Evolutionary conservation across 768 basidiomycete species (phyloP).

Genomic region (Lyophyllum shimeji): DNA sequence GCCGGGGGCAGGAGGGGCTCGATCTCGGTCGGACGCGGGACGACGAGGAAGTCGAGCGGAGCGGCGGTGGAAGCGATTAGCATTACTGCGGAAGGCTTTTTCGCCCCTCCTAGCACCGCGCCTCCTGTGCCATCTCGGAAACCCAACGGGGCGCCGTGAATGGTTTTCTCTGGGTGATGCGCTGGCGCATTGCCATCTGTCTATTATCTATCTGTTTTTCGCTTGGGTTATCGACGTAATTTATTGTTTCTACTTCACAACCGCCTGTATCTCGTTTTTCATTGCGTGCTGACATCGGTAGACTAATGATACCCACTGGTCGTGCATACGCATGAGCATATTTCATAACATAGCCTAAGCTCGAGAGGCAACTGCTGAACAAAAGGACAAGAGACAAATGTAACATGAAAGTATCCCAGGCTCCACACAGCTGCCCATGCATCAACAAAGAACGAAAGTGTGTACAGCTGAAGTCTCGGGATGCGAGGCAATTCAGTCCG

Average conservation of each 20-base stretch:
- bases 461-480: neutral
- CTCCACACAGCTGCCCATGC: neutral
- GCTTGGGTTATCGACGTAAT: neutral
- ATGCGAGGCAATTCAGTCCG: neutral
- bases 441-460: neutral
- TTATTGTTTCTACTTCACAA: neutral
- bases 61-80: slow-evolving; percentile 76
- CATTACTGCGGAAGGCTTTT: slow-evolving; percentile 78
- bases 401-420: neutral
- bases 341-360: neutral
- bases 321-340: neutral
- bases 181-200: neutral
- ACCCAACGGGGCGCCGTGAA: neutral
- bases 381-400: neutral
- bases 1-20: slow-evolving; percentile 48
- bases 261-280: neutral
- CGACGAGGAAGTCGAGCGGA: slow-evolving; percentile 61
- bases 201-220: neutral
- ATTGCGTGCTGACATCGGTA: neutral
- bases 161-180: neutral
- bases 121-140: slow-evolving; percentile 31
- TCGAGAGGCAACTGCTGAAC: neutral
- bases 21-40: slow-evolving; percentile 65
- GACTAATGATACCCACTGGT: neutral
- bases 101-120: slow-evolving; percentile 49